Evolutionary conservation across 1,139 yeast genomes (phyloP), one percentile per base, ranked within the genome.

Genomic region (Petasospora rhodanensis): DNA sequence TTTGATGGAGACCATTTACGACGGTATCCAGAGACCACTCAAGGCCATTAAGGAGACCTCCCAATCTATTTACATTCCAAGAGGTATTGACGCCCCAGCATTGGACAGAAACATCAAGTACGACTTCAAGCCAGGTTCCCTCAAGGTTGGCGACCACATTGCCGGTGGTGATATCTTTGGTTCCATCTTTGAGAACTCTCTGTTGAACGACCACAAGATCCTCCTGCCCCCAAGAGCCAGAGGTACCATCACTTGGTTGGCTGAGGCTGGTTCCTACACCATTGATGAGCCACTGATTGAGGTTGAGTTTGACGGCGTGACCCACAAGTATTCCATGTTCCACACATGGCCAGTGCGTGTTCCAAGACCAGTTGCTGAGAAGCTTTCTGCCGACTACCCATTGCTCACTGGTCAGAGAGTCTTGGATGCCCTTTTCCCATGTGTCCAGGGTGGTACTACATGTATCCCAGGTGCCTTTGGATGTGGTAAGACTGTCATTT

Each of bases 391-490:
- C 29, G 91, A 89, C 62, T 76, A 82, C 61, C 99, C 99, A 38
- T 74, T 93, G 54, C 74, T 91, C 55, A 91, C 99, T 21, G 99
- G 99, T 54, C 99, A 91, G 70, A 85, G 98, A 73, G 99, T 91
- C 36, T 73, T 91, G 63, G 99, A 91, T 63, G 81, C 98, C 23
- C 75, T 91, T 48, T 93, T 91, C 76, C 98, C 99, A 34, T 85
- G 95, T 76, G 99, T 93, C 51, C 98, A 93, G 71, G 98, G 99
- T 69, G 99, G 99, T 71, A 91, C 99, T 32, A 91, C 99, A 26
- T 93, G 98, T 80, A 91, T 91, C 60, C 99, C 99, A 30, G 99
- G 99, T 65, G 99, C 99, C 44, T 91, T 91, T 55, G 99, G 99
- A 43, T 91, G 97, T 68, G 99, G 99, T 64, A 91, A 91, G 64